phyloP scores from a whole-genome alignment of 139 green algal genomes.

The Chlorella sp. region DNA sequence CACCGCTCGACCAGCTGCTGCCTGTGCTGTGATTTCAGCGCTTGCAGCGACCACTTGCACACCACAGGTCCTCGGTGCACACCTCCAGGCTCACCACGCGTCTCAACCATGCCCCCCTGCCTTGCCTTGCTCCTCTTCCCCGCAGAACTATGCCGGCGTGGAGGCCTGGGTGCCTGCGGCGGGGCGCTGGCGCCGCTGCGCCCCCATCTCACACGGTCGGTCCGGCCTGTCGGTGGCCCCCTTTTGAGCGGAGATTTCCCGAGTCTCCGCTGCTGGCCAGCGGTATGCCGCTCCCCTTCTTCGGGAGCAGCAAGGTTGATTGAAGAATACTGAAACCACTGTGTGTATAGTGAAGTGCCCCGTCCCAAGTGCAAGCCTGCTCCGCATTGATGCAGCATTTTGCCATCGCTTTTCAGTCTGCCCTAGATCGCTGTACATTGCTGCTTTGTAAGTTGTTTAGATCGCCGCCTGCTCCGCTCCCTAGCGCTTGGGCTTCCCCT shows the following conservation, averaged over 20 bases:
- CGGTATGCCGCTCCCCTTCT: too few relatives aligned
- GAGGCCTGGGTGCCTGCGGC: conserved; percentile 32
- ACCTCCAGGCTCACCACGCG: background rate
- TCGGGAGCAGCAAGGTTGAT: background rate
- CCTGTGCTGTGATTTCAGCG: too few relatives aligned
- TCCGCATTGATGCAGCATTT: background rate
- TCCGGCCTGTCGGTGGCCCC: conserved; percentile 61
- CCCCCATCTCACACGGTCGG: conserved; percentile 49
- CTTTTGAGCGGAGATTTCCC: conserved; percentile 30
- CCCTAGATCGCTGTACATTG: too few relatives aligned
- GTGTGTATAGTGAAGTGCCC: background rate
- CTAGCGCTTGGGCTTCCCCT: too few relatives aligned
- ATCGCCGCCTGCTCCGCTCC: too few relatives aligned
- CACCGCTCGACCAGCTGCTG: background rate
- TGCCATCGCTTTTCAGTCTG: background rate
- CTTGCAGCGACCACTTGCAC: background rate
- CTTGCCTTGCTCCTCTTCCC: background rate
- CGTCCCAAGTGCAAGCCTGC: background rate
- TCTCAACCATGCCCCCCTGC: background rate
- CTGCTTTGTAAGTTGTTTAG: too few relatives aligned
- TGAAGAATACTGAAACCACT: background rate
- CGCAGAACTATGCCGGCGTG: conserved; percentile 10
- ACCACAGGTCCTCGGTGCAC: background rate
- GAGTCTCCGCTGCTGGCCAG: background rate
- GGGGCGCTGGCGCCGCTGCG: conserved; percentile 52